A percentile compares a stretch with the other conserved stretches of the same genome.
phyloP scores from a whole-genome alignment of 148 eudicot genomes.

The Cornus suecica region DNA sequence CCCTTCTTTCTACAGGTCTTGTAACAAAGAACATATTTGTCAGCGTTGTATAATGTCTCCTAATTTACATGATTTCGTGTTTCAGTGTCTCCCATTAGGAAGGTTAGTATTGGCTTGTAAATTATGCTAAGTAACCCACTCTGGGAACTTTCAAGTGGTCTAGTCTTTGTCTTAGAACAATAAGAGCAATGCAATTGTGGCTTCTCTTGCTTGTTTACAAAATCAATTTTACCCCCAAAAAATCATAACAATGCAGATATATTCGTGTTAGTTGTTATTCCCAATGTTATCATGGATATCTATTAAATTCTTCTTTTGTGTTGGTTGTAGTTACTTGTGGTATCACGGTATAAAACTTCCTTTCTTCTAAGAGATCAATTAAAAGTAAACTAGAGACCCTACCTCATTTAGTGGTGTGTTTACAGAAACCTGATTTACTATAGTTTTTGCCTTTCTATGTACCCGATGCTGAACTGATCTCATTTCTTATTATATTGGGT shows the following conservation, averaged over 20 bases:
- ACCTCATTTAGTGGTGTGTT: slow-evolving; percentile 3
- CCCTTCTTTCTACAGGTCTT: no score
- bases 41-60: not conserved
- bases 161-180: not conserved
- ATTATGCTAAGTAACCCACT: not conserved
- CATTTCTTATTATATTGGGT: not conserved
- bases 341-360: not conserved
- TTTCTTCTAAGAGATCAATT: not conserved
- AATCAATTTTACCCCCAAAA: no score
- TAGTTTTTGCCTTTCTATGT: not conserved
- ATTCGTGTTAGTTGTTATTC: not conserved
- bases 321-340: not conserved
- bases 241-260: no score
- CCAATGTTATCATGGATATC: not conserved
- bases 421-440: not conserved
- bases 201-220: no score
- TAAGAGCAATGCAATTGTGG: no score
- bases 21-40: not conserved
- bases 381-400: not conserved
- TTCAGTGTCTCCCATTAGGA: not conserved
- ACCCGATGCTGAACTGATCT: not conserved
- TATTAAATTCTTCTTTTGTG: not conserved
- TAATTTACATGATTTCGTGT: not conserved
- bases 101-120: not conserved
- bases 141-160: not conserved